Evolutionary conservation across 129 eudicot genomes (phyloP).

Genomic region (Deinandra increscens): DNA sequence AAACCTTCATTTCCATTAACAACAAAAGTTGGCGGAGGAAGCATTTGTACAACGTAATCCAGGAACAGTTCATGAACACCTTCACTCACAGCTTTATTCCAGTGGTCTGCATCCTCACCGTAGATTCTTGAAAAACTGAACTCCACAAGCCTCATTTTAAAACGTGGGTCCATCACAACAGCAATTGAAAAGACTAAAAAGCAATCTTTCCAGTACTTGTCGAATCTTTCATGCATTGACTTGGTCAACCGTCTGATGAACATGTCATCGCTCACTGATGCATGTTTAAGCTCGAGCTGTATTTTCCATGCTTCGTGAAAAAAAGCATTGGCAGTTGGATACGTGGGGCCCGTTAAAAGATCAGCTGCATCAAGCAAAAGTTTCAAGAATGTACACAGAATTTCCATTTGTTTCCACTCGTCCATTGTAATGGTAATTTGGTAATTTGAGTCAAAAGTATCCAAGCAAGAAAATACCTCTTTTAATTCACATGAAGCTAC

Average conservation of each 20-base stretch:
- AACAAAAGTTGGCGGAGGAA: slow-evolving; percentile 65
- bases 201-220: slow-evolving; percentile 66
- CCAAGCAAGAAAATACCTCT: slow-evolving; percentile 74
- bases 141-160: slow-evolving; percentile 67
- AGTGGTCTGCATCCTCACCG: slow-evolving; percentile 45
- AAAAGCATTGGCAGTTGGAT: slow-evolving; percentile 58
- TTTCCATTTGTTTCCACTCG: slow-evolving; percentile 74
- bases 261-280: slow-evolving; percentile 43
- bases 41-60: slow-evolving; percentile 58
- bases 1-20: slow-evolving; percentile 35
- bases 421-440: slow-evolving; percentile 42
- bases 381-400: slow-evolving; percentile 57
- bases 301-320: slow-evolving; percentile 67
- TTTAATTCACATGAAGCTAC: slow-evolving; percentile 68
- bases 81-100: slow-evolving; percentile 47
- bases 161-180: slow-evolving; percentile 85
- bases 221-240: slow-evolving; percentile 59
- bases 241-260: slow-evolving; percentile 44
- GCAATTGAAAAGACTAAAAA: slow-evolving; percentile 58
- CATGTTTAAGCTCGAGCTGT: slow-evolving; percentile 56
- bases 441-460: slow-evolving; percentile 58
- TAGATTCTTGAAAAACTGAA: slow-evolving; percentile 51
- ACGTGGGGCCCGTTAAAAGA: slow-evolving; percentile 42
- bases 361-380: slow-evolving; percentile 60
- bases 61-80: slow-evolving; percentile 62